Evolutionary conservation across 2,329 filamentous ascomycete species (phyloP), one percentile per base, ranked within the genome.

Genomic region (Coccinonectria pachysandricola): DNA sequence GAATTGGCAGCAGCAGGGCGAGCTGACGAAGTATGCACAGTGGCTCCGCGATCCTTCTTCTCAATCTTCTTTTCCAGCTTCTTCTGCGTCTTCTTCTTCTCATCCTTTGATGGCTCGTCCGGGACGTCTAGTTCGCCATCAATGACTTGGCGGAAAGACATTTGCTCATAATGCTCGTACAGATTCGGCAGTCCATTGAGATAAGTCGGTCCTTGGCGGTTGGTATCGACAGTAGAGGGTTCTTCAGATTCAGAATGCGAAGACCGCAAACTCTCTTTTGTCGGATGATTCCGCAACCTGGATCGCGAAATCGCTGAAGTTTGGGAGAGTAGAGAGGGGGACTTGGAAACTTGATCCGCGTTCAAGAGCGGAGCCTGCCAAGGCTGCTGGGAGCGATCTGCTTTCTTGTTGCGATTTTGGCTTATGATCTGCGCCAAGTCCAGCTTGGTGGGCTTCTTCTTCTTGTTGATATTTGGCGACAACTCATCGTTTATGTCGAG

Each of bases 121-220:
- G 19, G 12, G 8, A 26, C 26, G 6, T 30, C 31, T 19, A 41
- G 7, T 8, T 43, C 37, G 14, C 48, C 40, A 11, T 49, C 44
- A 19, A 57, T 45, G 3, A 62, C 48, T 19, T 65, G 49, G 9
- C 60, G 60, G 30, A 68, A 63, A 0, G 66, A 64, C 55, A 64
- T 65, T 37, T 70, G 60, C 44, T 74, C 70, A 40, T 75, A 73
- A 40, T 74, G 67, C 29, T 69, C 56, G 40, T 74, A 73, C 3
- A 75, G 52, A 27, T 63, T 62, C 21, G 66, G 56, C 12, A 71
- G 45, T 3, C 60, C 61, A 10, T 53, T 48, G 3, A 56, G 40
- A 50, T 52, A 39, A 23, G 40, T 26, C 16, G 37, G 34, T 7
- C 21, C 30, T 25, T 39, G 37, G 14, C 32, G 43, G 11, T 35